Base-by-base conservation (phyloP, 108 stramenopile species). In the Schizochytrium sp. region DNA sequence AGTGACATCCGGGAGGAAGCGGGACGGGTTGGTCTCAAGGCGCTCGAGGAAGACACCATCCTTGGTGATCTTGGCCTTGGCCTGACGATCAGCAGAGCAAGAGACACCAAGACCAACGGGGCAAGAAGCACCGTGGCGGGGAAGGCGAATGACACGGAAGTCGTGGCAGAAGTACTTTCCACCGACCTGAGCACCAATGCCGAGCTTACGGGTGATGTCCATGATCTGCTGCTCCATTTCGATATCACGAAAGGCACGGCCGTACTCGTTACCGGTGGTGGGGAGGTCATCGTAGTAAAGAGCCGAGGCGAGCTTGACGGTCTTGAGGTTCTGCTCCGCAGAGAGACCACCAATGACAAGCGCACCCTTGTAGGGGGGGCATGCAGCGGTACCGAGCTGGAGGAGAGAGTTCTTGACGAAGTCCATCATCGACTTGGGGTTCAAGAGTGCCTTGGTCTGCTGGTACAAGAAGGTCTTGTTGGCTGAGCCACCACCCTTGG, bases 141-240 rank as follows among this genome's bases (percentile, higher is more conserved):
- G 98, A 69, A 98, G 92, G 40, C 97, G 95, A 55, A 97, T 91
- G 0, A 97, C 98, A 40, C 98, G 95, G 44, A 97, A 96, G 92
- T 98, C 98, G 89, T 97, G 98, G 92, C 97, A 97, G 91, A 98
- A 98, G 95, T 98, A 97, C 90, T 98, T 98, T 17, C 98, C 98
- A 57, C 97, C 98, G 90, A 97, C 96, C 92, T 97, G 97, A 3
- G 98, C 98, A 61, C 98, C 98, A 89, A 98, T 97, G 50, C 98
- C 98, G 57, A 97, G 89, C 19, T 96, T 94, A 13, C 95, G 96
- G 47, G 96, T 96, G 92, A 98, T 95, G 64, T 97, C 92, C 56
- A 97, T 88, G 72, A 98, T 95, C 89, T 96, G 92, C 46, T 94
- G 89, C 90, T 98, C 98, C 96, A 96, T 96, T 64, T 93, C 94